A percentile compares a stretch with the other conserved stretches of the same genome.
These are phyloP conservation scores for Chalaropsis ovoidea DNA, from an alignment of 2,329 filamentous ascomycete species.

Conservation along the genomic window DNA sequence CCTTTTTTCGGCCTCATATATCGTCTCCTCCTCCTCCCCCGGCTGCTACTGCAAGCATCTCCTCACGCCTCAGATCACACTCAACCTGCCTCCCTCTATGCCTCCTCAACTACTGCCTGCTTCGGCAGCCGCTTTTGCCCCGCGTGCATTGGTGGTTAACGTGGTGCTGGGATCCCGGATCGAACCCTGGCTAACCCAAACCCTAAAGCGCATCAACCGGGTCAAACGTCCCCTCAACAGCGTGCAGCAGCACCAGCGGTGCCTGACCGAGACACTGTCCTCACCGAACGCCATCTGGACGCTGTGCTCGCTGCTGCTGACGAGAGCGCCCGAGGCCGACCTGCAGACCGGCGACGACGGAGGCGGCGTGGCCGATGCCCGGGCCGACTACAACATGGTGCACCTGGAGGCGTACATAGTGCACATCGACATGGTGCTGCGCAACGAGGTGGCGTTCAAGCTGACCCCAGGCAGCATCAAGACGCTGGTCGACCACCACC, in stretches of 20 bases:
- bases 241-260: conserved; percentile 88
- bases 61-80: conserved; percentile 26
- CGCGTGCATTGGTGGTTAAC: conserved; percentile 79
- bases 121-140: conserved; percentile 92
- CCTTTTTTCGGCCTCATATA: conserved; percentile 14
- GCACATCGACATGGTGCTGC: conserved; percentile 96
- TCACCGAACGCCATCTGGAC: conserved; percentile 89
- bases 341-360: conserved; percentile 54
- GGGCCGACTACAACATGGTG: conserved; percentile 87
- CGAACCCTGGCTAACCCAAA: conserved; percentile 93
- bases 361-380: conserved; percentile 57
- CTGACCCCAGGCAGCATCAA: conserved; percentile 92
- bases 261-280: conserved; percentile 87
- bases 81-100: conserved; percentile 45
- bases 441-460: conserved; percentile 97
- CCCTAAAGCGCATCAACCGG: conserved; percentile 90
- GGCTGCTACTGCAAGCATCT: conserved; percentile 21
- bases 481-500: conserved; percentile 86
- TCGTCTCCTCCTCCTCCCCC: neutral
- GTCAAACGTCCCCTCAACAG: conserved; percentile 97
- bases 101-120: conserved; percentile 87
- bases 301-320: conserved; percentile 81
- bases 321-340: conserved; percentile 78
- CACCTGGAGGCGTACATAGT: conserved; percentile 96
- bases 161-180: conserved; percentile 87